Evolutionary conservation across 345 rosid species (phyloP), one percentile per base, ranked within the genome.

Genomic region (Arabis hirsuta): DNA sequence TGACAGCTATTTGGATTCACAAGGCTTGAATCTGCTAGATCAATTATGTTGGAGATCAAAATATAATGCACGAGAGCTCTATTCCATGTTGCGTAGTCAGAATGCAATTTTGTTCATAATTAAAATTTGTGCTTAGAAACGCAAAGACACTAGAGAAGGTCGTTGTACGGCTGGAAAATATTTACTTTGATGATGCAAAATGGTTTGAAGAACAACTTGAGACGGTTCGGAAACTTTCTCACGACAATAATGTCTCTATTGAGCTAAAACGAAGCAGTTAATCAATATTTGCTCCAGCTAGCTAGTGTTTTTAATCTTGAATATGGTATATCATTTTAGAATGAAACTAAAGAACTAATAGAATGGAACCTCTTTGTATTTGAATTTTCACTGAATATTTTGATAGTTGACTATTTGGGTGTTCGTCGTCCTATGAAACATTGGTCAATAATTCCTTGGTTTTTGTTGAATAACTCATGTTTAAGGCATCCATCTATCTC

Each of bases 21-120:
- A 39, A 24, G 51, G 11, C 6, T 66, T 66, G 36, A 0, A 52
- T 39, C 46, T 39, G 24, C 16, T 16, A 16, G 41, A 52, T 39
- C 71, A 52, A 14, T 16, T 16, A 16, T 6, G 59, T 66, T 66
- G 50, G 60, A 39, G 22, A n/a, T 41, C 71, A 20, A n/a, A 1
- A 53, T 53, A 11, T 24, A 48, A 9, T 11, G 7, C 26, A 6
- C 1, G 10, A 12, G 71, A 52, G 60, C 24, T 39, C 9, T 0
- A 16, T 2, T 36, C 39, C 10, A 36, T 7, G 10, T 8, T 7
- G 10, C 10, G 3, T 7, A 7, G 10, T 36, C 39, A 36, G 39
- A 9, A 11, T 14, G 41, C 43, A 42, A 16, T 16, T 16, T 16
- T 16, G 52, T 67, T 54, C 52, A 27, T 52, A 16, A 16, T 16